A percentile compares a stretch with the other conserved stretches of the same genome.
phyloP scores from a whole-genome alignment of 257 asterid genomes.

The Primulina huaijiensis region DNA sequence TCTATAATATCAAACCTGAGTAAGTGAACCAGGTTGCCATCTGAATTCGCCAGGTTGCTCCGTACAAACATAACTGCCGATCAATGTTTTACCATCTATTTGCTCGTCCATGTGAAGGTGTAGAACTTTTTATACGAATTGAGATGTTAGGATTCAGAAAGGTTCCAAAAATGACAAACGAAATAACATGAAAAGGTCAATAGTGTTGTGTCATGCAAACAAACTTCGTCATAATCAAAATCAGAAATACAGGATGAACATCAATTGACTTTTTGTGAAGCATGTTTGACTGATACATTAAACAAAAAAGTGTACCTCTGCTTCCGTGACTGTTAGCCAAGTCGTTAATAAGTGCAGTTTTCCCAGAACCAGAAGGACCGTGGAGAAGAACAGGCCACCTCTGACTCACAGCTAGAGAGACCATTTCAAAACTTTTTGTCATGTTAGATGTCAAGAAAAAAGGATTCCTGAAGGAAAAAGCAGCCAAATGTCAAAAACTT shows the following conservation, averaged over 20 bases:
- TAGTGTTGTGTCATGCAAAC: constrained; percentile 11
- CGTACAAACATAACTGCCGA: constrained; percentile 86
- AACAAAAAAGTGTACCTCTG: constrained; percentile 46
- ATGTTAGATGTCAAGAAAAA: constrained; percentile 66
- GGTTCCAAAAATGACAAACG: constrained; percentile 4
- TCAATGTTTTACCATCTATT: constrained; percentile 84
- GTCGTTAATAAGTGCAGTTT: constrained; percentile 66
- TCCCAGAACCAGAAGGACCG: constrained; percentile 93
- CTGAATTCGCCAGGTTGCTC: constrained; percentile 97
- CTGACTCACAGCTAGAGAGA: constrained; percentile 74
- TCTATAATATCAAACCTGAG: constrained; percentile 60
- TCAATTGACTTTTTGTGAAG: background rate
- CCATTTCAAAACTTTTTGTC: constrained; percentile 73
- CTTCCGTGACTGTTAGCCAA: constrained; percentile 60
- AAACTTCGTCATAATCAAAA: constrained; percentile 13
- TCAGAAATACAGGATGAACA: background rate
- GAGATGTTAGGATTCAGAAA: constrained; percentile 25
- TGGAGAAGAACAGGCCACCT: constrained; percentile 95
- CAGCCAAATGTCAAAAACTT: constrained; percentile 17
- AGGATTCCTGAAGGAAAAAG: constrained; percentile 48
- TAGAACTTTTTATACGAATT: constrained; percentile 42
- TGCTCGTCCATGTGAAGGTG: constrained; percentile 97
- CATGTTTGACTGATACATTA: background rate
- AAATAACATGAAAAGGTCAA: constrained; percentile 8
- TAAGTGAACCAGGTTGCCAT: constrained; percentile 98